phyloP scores from a whole-genome alignment of 257 asterid species.

The Coffea eugenioides region DNA sequence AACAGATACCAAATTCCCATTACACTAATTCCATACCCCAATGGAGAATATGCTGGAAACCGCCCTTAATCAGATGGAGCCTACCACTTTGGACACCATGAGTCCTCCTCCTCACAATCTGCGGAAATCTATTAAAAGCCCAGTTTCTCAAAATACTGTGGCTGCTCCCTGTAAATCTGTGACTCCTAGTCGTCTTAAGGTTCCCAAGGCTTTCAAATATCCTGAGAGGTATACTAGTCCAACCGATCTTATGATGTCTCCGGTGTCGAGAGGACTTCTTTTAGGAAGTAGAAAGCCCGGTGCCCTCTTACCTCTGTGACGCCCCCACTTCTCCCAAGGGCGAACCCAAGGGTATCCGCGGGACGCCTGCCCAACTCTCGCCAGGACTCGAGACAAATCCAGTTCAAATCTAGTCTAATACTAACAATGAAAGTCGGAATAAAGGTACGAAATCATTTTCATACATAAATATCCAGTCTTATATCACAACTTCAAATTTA shows the following conservation, averaged over 20 bases:
- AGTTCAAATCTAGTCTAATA: no score
- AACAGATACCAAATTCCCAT: not conserved
- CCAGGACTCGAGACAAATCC: no score
- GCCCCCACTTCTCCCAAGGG: no score
- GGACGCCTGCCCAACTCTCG: no score
- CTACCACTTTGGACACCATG: conserved; percentile 2
- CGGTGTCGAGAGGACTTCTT: conserved; percentile 59
- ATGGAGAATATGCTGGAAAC: conserved; percentile 38
- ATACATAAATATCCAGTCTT: no score
- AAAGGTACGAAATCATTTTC: no score
- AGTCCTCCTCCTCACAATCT: not conserved
- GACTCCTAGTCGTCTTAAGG: conserved; percentile 55
- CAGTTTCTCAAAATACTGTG: not conserved
- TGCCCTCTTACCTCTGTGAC: not conserved
- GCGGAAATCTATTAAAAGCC: not conserved
- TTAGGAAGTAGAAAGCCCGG: conserved; percentile 20
- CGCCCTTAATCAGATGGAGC: not conserved
- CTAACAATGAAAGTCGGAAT: no score
- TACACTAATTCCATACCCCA: not conserved
- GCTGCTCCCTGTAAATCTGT: conserved; percentile 18
- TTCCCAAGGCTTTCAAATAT: conserved; percentile 66
- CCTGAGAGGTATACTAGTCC: conserved; percentile 75
- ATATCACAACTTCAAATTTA: no score
- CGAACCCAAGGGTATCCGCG: no score
- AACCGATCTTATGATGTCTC: conserved; percentile 73